A percentile compares a stretch with the other conserved stretches of the same genome.
phyloP scores from a whole-genome alignment of 1,284 basidiomycete species.

The Cystobasidium pallidum region DNA sequence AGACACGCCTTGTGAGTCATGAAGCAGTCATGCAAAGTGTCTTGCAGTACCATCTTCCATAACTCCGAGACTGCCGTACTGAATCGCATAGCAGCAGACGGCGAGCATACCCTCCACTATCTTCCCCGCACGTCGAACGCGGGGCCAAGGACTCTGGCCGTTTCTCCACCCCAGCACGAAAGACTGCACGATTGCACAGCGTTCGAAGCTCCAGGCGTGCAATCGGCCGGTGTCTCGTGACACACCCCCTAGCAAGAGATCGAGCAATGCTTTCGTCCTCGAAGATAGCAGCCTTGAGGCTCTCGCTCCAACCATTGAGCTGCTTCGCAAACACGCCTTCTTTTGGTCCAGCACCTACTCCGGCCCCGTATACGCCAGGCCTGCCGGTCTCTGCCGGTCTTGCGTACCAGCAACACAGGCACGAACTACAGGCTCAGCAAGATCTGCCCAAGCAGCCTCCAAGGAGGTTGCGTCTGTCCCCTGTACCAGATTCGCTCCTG shows the following conservation, averaged over 20 bases:
- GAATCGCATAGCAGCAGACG: neutral
- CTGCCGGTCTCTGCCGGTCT: neutral
- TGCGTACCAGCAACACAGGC: neutral
- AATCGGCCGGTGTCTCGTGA: no score
- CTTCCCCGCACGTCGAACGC: no score
- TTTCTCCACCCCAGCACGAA: no score
- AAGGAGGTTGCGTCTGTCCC: constrained; percentile 10
- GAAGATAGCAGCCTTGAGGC: constrained; percentile 9
- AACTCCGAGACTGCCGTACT: neutral
- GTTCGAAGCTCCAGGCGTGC: no score
- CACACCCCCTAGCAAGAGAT: neutral
- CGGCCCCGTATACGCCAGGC: neutral
- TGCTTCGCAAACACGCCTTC: constrained; percentile 4
- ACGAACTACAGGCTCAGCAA: neutral
- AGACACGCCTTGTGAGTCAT: no score
- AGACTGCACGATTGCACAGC: no score
- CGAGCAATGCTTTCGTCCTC: constrained; percentile 26
- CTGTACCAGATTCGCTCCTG: constrained; percentile 16
- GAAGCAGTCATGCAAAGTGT: no score
- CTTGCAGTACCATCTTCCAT: neutral
- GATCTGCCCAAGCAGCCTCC: neutral
- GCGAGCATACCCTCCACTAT: no score
- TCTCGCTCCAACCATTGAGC: constrained; percentile 11
- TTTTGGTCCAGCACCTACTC: constrained; percentile 22
- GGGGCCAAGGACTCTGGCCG: no score